phyloP scores from a whole-genome alignment of 352 stramenopile genomes.

The Phytopythium oedochilum region DNA sequence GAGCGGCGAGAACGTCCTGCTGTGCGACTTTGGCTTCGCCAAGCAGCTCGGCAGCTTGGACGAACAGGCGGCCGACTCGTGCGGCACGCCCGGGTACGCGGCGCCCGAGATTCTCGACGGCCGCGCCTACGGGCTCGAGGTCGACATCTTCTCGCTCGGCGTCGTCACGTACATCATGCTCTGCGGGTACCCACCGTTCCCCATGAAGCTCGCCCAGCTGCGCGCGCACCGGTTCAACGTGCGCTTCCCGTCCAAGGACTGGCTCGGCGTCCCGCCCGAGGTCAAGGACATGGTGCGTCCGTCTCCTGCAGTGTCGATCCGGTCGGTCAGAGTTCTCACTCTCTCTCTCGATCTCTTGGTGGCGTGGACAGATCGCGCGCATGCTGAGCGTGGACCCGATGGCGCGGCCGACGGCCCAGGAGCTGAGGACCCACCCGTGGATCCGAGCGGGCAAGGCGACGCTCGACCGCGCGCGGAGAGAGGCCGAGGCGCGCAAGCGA shows the following conservation, averaged over 20 bases:
- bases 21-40: constrained; percentile 86
- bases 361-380: constrained; percentile 33
- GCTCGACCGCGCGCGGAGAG: constrained; percentile 34
- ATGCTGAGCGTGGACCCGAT: constrained; percentile 79
- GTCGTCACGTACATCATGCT: constrained; percentile 88
- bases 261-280: constrained; percentile 44
- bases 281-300: constrained; percentile 58
- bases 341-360: background rate
- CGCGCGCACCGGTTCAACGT: constrained; percentile 81
- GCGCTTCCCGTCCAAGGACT: constrained; percentile 80
- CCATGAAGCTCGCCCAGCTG: constrained; percentile 83
- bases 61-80: constrained; percentile 77
- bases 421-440: constrained; percentile 59
- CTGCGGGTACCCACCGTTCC: constrained; percentile 84
- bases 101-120: constrained; percentile 83
- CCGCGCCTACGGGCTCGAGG: constrained; percentile 74
- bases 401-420: constrained; percentile 49
- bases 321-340: no score
- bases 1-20: constrained; percentile 67
- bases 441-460: constrained; percentile 43
- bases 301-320: background rate
- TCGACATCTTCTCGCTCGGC: constrained; percentile 88
- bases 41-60: constrained; percentile 51
- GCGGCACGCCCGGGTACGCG: constrained; percentile 79
- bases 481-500: constrained; percentile 39